phyloP scores from a whole-genome alignment of 2,329 filamentous ascomycete genomes.

The Claviceps sorghi region DNA sequence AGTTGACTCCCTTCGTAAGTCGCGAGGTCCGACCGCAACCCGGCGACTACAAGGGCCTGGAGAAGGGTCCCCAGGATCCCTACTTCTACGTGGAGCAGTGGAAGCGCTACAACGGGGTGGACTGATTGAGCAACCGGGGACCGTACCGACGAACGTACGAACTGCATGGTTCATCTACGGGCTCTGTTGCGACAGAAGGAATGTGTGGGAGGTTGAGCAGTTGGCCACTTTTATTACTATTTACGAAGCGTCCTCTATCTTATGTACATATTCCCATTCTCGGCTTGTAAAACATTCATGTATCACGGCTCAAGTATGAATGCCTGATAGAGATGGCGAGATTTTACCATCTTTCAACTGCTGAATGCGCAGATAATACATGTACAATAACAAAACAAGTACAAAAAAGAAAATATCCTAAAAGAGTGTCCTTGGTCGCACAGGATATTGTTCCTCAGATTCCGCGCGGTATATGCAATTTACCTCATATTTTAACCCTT shows the following conservation, averaged over 20 bases:
- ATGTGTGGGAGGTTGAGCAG: neutral
- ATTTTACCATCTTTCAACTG: neutral
- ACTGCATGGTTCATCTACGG: neutral
- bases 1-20: slow-evolving; percentile 73
- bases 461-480: neutral
- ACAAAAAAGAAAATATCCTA: neutral
- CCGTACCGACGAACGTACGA: neutral
- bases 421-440: slow-evolving; percentile 4
- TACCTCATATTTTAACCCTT: neutral
- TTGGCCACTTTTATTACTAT: neutral
- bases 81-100: slow-evolving; percentile 47
- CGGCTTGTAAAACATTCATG: neutral
- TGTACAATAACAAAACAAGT: neutral
- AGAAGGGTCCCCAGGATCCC: slow-evolving; percentile 44
- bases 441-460: slow-evolving; percentile 7
- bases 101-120: slow-evolving; percentile 53
- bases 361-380: neutral
- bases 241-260: neutral
- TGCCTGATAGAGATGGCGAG: neutral
- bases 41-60: slow-evolving; percentile 39
- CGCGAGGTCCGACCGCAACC: slow-evolving; percentile 36
- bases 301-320: neutral
- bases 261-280: neutral
- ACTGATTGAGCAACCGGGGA: slow-evolving; percentile 21
- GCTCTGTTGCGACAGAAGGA: neutral